A percentile compares a stretch with the other conserved stretches of the same genome.
Evolutionary conservation across 495 filamentous ascomycete species (phyloP).

Genomic region (Penicillium mononematosum): DNA sequence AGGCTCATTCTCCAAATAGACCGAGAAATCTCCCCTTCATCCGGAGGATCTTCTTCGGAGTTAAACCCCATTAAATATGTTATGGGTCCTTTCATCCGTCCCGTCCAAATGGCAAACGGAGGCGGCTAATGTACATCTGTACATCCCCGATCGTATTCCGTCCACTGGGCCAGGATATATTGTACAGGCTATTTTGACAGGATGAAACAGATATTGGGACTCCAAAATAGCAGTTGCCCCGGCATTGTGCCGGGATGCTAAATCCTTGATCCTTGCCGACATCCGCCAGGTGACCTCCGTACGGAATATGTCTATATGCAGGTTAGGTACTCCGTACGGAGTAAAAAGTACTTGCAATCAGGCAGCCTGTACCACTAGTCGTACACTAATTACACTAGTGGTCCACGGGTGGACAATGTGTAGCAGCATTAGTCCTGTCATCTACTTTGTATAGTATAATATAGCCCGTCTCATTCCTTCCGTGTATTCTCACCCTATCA

Average conservation of each 20-base stretch:
- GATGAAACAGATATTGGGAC: not conserved
- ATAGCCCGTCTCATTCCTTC: not conserved
- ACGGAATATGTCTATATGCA: not conserved
- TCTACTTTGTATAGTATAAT: not conserved
- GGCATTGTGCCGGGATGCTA: not conserved
- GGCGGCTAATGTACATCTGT: not conserved
- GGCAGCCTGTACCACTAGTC: not conserved
- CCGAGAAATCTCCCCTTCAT: not conserved
- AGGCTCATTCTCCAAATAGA: not conserved
- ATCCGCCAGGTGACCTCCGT: not conserved
- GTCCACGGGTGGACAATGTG: not conserved
- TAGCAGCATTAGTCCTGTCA: not conserved
- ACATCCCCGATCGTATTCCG: not conserved
- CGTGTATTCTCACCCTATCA: not conserved
- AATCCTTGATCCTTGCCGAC: conserved; percentile 1
- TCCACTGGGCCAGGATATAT: not conserved
- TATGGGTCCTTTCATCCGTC: not conserved
- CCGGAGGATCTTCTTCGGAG: not conserved
- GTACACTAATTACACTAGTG: not conserved
- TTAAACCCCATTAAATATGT: not conserved
- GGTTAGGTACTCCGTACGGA: not conserved
- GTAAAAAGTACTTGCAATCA: not conserved
- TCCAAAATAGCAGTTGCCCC: conserved; percentile 1
- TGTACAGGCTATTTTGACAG: not conserved
- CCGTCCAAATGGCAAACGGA: conserved; percentile 2